Conservation (phyloP, 306 rosid species). For the Rosa multiflora region DNA sequence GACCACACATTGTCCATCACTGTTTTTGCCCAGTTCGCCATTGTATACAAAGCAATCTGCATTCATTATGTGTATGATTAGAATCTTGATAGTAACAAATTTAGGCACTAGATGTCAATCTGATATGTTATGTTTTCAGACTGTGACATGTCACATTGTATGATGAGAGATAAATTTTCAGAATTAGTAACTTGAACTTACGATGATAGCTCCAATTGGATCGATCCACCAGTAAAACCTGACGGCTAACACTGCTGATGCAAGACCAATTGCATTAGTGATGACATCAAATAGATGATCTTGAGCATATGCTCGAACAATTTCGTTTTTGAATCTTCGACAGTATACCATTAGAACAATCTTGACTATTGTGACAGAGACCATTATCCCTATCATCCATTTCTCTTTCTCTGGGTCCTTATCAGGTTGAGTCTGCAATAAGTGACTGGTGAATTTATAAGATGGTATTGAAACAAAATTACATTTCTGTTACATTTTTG, state of each 20-base stretch:
- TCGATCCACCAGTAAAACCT: slow-evolving; percentile 88
- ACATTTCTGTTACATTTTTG: neutral
- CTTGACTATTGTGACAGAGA: slow-evolving; percentile 58
- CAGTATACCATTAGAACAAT: slow-evolving; percentile 61
- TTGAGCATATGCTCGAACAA: slow-evolving; percentile 81
- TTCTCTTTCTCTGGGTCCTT: slow-evolving; percentile 60
- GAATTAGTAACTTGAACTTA: slow-evolving; percentile 23
- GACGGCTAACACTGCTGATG: slow-evolving; percentile 78
- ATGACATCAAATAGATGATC: slow-evolving; percentile 93
- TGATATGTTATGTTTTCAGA: neutral
- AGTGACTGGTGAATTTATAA: neutral
- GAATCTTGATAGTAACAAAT: neutral
- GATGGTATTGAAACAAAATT: neutral
- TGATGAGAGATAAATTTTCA: neutral
- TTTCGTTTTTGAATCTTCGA: slow-evolving; percentile 76
- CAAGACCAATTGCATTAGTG: slow-evolving; percentile 76
- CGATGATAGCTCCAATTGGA: slow-evolving; percentile 78
- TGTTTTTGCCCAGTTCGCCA: slow-evolving; percentile 81
- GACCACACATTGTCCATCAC: slow-evolving; percentile 92
- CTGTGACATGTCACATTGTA: neutral
- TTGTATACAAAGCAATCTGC: slow-evolving; percentile 90
- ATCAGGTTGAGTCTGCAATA: slow-evolving; percentile 60
- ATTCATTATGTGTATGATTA: neutral
- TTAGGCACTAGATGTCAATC: neutral
- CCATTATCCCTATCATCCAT: slow-evolving; percentile 96